Base-by-base conservation (phyloP, 352 stramenopile genomes). In the Phytophthora agathidicida region DNA sequence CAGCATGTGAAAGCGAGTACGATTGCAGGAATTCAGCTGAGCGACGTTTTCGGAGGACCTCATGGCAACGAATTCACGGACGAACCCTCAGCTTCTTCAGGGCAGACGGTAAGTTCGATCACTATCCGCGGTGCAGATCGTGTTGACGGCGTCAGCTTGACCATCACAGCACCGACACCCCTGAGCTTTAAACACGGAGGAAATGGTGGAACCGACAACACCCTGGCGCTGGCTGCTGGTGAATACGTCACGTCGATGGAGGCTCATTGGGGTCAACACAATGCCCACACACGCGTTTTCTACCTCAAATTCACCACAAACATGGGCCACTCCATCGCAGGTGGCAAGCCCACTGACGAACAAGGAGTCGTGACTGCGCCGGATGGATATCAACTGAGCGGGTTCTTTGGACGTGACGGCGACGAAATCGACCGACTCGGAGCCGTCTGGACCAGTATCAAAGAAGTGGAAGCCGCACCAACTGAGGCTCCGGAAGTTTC, bases 61-160 rank as follows among this genome's bases (percentile, higher is more conserved):
- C 73, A 83, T 16, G 70, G 70, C n/a, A 65, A 37, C 23, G 51
- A 67, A 44, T 83, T 71, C 41, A 78, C 73, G 20, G 67, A 72
- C 22, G 39, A 80, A 7, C 28, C 54, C 17, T 65, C 49, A 7
- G 63, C 71, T 1, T 42, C 70, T 2, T 65, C 56, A 1, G 59
- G 49, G 0, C 50, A 72, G 37, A 65, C 70, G 1, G 65, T 75
- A 7, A 67, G 36, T 24, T 63, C 70, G 1, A 65, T 77, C 43
- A 74, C 68, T 33, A 53, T 83, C 22, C 71, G 74, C 14, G 70
- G 59, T 23, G 50, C 26, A 2, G 48, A 54, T 22, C 68, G 74
- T 20, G 61, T 83, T 13, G 71, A 83, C 30, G 71, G 45, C 3
- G 57, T 83, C 7, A 74, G 68, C n/a, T 49, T 84, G 24, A 60